Evolutionary conservation across 148 eudicot species (phyloP).

Genomic region (Camellia lanceoleosa): DNA sequence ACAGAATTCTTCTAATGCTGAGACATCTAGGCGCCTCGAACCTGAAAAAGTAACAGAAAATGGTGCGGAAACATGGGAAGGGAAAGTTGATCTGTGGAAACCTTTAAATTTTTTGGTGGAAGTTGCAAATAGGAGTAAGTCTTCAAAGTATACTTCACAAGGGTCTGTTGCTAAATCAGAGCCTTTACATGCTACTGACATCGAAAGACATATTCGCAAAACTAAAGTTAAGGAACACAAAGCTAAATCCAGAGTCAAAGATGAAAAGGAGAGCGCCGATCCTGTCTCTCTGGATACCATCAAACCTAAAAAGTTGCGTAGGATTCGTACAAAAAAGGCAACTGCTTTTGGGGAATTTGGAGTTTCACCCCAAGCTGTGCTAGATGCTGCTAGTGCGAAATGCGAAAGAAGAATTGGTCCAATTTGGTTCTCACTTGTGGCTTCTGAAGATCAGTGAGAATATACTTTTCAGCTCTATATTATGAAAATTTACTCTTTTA

Average conservation of each 20-base stretch:
- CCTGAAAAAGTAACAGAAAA: slow-evolving; percentile 42
- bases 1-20: slow-evolving; percentile 61
- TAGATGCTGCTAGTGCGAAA: slow-evolving; percentile 40
- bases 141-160: slow-evolving; percentile 55
- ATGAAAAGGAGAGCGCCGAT: slow-evolving; percentile 34
- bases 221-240: slow-evolving; percentile 48
- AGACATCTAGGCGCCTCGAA: slow-evolving; percentile 41
- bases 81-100: slow-evolving; percentile 76
- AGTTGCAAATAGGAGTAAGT: slow-evolving; percentile 83
- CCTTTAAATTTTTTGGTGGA: slow-evolving; percentile 83
- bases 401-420: slow-evolving; percentile 49
- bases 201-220: slow-evolving; percentile 35
- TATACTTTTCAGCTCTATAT: background rate
- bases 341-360: slow-evolving; percentile 32
- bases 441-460: slow-evolving; percentile 69
- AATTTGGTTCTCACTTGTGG: slow-evolving; percentile 81
- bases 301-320: slow-evolving; percentile 54
- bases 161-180: slow-evolving; percentile 56
- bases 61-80: slow-evolving; percentile 51
- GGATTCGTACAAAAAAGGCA: slow-evolving; percentile 38
- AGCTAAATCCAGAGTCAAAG: slow-evolving; percentile 38
- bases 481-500: background rate
- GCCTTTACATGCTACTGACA: slow-evolving; percentile 30
- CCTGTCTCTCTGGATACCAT: slow-evolving; percentile 33
- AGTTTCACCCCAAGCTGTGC: slow-evolving; percentile 39